These are phyloP conservation scores for Prunus yedoensis DNA, from an alignment of 331 rosid species.

Conservation along the genomic window DNA sequence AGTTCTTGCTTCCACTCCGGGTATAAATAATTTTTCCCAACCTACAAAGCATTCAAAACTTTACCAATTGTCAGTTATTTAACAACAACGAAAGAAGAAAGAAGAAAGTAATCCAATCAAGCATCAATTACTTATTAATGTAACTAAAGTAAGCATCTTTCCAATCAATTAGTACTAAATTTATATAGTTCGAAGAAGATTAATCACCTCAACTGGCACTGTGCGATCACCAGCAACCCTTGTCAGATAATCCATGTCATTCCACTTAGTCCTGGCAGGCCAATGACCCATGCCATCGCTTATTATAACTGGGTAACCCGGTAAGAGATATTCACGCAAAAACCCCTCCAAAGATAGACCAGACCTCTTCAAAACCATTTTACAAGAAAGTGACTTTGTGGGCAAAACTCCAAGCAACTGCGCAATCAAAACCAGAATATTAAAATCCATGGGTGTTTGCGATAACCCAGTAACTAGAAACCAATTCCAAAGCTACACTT, in stretches of 20 bases:
- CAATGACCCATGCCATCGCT: constrained; percentile 86
- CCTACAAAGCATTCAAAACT: constrained; percentile 53
- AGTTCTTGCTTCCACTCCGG: constrained; percentile 92
- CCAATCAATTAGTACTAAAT: background rate
- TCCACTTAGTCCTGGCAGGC: constrained; percentile 93
- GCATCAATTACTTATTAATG: background rate
- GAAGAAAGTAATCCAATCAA: constrained; percentile 1
- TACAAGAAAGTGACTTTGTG: constrained; percentile 56
- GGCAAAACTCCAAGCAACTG: constrained; percentile 72
- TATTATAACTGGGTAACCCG: constrained; percentile 69
- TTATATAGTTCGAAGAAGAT: constrained; percentile 12
- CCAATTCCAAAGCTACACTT: background rate
- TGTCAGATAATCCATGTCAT: constrained; percentile 63
- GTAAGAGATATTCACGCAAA: constrained; percentile 53
- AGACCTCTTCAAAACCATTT: constrained; percentile 64
- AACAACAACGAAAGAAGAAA: background rate
- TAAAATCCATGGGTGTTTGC: background rate
- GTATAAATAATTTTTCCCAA: constrained; percentile 76
- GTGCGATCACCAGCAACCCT: constrained; percentile 86
- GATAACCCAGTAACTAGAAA: background rate
- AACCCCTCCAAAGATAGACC: constrained; percentile 73
- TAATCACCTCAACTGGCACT: constrained; percentile 85
- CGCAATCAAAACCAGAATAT: background rate
- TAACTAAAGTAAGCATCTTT: background rate
- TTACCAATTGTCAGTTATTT: constrained; percentile 26